Evolutionary conservation across 805 yeast genomes (phyloP).

Genomic region (Pichia californica): DNA sequence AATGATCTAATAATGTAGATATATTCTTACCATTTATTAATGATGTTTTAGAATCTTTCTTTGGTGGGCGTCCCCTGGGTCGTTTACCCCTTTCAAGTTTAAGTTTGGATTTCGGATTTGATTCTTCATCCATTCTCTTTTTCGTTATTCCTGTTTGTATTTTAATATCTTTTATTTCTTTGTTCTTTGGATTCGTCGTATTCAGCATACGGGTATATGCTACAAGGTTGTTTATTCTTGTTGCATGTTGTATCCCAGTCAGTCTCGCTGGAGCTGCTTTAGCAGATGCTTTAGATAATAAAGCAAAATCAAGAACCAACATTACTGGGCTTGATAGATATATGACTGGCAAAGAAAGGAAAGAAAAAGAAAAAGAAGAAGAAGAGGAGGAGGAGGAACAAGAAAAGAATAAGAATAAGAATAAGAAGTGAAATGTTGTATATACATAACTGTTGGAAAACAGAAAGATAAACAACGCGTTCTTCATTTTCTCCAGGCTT

Average conservation of each 20-base stretch:
- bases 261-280: background rate
- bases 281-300: background rate
- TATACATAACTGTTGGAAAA: too few species aligned
- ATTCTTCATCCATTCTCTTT: background rate
- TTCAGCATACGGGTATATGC: constrained; percentile 4
- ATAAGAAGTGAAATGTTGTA: too few species aligned
- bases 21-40: too few species aligned
- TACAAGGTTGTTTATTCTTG: constrained; percentile 1
- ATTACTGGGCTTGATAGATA: background rate
- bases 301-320: constrained; percentile 1
- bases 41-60: background rate
- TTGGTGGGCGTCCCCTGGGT: constrained; percentile 12
- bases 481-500: too few species aligned
- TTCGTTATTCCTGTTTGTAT: background rate
- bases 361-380: background rate
- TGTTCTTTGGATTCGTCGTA: background rate
- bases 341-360: background rate
- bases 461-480: background rate
- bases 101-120: too few species aligned
- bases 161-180: background rate
- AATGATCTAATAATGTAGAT: too few species aligned
- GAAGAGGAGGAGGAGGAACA: background rate
- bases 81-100: constrained; percentile 3
- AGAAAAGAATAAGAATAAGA: background rate
- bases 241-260: constrained; percentile 1